Base-by-base conservation (phyloP, 371 early-diverging fungal species). In the Syncephalastrum monosporum region DNA sequence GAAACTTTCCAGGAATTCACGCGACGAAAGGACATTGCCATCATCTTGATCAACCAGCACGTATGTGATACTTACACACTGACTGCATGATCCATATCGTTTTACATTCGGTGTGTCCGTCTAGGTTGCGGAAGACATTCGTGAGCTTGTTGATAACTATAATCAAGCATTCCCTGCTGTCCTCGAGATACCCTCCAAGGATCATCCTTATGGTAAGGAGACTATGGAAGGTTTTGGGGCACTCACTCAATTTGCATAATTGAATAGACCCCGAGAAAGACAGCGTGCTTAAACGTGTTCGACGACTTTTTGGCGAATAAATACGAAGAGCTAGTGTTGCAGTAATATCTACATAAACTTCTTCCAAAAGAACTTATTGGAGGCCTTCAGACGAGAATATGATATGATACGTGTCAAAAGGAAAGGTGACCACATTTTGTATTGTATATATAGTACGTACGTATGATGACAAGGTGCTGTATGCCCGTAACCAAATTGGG, bases 171-270 rank as follows among this genome's bases (percentile, higher is more conserved):
- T 96, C 74, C 99, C 99, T 10, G 92, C 97, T 10, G 83, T 99
- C 14, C 85, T 99, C 55, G 99, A 99, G 72, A 96, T 99, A 63
- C 99, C 99, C 57, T 96, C 96, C 53, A 99, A 99, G 81, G 98
- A 99, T 70, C 94, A 96, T 69, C 99, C 98, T 38, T 99, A 98
- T 72, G 86, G 84, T 81, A 78, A 63, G 50, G 53, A 72, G 65
- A 77, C 76, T 29, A 5, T 3, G 48, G 14, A 29, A 44, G 42
- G 62, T 71, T 57, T 51, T 25, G 10, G n/a, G 14, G 3, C 42
- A 24, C 23, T 33, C 45, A 49, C 43, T 41, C 19, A 5, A 27
- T 46, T 3, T 55, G 23, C 25, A 53, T 59, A 23, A 55, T 21
- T 21, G 21, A 53, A 54, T 64, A 77, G 84, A 89, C 66, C 88